These are phyloP conservation scores for Fusarium mundagurra DNA, from an alignment of 2,329 filamentous ascomycete species.

Conservation along the genomic window DNA sequence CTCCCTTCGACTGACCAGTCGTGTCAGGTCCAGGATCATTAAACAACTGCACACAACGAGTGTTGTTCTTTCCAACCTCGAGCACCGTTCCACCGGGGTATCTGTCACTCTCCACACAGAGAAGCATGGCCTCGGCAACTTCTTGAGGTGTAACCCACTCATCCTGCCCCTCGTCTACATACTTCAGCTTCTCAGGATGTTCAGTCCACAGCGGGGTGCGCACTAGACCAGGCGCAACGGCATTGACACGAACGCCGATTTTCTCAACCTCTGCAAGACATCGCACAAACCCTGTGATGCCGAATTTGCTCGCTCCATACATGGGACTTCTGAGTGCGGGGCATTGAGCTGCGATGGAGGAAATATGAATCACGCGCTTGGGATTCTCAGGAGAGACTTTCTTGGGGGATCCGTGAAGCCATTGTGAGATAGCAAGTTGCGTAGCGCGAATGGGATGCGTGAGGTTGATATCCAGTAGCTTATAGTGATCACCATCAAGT, in stretches of 20 bases:
- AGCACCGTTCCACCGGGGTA: slow-evolving; percentile 53
- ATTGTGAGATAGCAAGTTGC: slow-evolving; percentile 53
- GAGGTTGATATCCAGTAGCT: slow-evolving; percentile 53
- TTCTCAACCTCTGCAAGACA: slow-evolving; percentile 51
- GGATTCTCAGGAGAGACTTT: slow-evolving; percentile 42
- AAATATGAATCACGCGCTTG: slow-evolving; percentile 52
- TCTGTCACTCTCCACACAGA: slow-evolving; percentile 47
- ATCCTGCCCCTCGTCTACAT: slow-evolving; percentile 48
- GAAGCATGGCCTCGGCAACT: slow-evolving; percentile 57
- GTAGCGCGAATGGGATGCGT: slow-evolving; percentile 54
- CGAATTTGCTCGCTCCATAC: slow-evolving; percentile 53
- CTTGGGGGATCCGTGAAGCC: slow-evolving; percentile 42
- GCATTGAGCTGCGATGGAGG: slow-evolving; percentile 50
- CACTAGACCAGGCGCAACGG: slow-evolving; percentile 56
- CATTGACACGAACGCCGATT: slow-evolving; percentile 52
- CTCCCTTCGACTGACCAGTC: slow-evolving; percentile 38
- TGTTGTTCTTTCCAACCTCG: slow-evolving; percentile 49
- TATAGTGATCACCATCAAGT: slow-evolving; percentile 45
- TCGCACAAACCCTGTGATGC: slow-evolving; percentile 53
- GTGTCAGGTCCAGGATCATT: slow-evolving; percentile 54
- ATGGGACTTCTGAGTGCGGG: slow-evolving; percentile 49
- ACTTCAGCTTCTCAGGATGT: slow-evolving; percentile 54
- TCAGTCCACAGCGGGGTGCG: slow-evolving; percentile 58
- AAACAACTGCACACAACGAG: slow-evolving; percentile 46
- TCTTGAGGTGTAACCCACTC: slow-evolving; percentile 54